Percentiles rank a stretch among this genome's conserved stretches.
Evolutionary conservation across 1,284 basidiomycete species (phyloP).

Genomic region (Fomitopsis betulina): DNA sequence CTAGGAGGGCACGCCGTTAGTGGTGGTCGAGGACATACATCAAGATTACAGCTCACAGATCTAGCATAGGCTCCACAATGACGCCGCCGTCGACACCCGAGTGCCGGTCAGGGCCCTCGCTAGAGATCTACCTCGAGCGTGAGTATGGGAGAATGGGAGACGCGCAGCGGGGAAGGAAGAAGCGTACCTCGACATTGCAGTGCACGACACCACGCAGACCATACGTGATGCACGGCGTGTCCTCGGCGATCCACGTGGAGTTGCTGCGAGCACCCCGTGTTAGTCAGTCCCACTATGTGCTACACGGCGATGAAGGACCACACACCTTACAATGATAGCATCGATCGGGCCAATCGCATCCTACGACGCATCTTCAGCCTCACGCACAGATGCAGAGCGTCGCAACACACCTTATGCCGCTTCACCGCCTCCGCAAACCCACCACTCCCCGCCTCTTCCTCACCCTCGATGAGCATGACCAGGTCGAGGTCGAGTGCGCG

Average conservation of each 20-base stretch:
- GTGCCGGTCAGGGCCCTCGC: slow-evolving; percentile 72
- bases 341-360: slow-evolving; percentile 80
- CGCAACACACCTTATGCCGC: slow-evolving; percentile 59
- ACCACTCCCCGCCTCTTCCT: slow-evolving; percentile 89
- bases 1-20: slow-evolving; percentile 33
- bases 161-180: neutral
- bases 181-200: slow-evolving; percentile 64
- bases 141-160: neutral
- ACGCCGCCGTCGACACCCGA: slow-evolving; percentile 93
- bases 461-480: slow-evolving; percentile 91
- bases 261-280: slow-evolving; percentile 49
- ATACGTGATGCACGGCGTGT: slow-evolving; percentile 93
- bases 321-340: slow-evolving; percentile 78
- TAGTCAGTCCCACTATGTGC: neutral
- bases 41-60: slow-evolving; percentile 55
- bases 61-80: slow-evolving; percentile 85
- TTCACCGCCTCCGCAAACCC: slow-evolving; percentile 80
- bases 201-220: slow-evolving; percentile 92
- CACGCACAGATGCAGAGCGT: neutral
- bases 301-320: neutral
- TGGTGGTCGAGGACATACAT: neutral
- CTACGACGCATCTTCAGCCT: slow-evolving; percentile 30
- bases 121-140: slow-evolving; percentile 47
- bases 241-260: slow-evolving; percentile 95
- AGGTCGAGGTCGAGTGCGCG: slow-evolving; percentile 82